Percentiles rank a stretch among this genome's conserved stretches.
Conservation (phyloP, 1,284 basidiomycete species). For the Fomes fomentarius region DNA sequence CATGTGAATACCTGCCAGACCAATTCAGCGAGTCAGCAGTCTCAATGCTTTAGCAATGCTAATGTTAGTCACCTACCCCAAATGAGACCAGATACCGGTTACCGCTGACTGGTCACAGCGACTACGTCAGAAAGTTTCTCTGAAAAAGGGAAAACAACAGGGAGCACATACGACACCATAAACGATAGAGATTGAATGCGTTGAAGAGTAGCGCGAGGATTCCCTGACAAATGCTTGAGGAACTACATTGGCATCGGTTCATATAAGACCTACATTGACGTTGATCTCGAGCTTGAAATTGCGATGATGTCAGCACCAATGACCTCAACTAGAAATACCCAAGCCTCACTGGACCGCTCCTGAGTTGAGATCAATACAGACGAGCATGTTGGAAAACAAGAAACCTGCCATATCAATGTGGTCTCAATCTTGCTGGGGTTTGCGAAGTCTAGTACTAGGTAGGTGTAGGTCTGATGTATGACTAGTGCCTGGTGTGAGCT, state of each 20-base stretch:
- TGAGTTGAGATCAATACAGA: neutral
- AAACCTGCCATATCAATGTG: neutral
- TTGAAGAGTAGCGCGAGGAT: slow-evolving; percentile 3
- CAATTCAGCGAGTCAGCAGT: no score
- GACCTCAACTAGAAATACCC: no score
- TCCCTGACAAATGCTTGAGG: neutral
- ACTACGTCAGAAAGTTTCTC: no score
- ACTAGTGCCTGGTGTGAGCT: slow-evolving; percentile 3
- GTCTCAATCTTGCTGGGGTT: neutral
- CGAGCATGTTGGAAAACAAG: no score
- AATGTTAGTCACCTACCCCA: neutral
- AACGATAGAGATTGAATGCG: neutral
- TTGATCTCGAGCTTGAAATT: neutral
- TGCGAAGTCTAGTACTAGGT: slow-evolving; percentile 1
- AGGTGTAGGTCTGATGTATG: slow-evolving; percentile 3
- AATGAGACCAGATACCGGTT: neutral
- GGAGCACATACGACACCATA: neutral
- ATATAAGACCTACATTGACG: neutral
- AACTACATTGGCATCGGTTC: neutral
- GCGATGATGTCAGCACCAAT: neutral
- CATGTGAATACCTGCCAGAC: neutral
- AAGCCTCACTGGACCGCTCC: slow-evolving; percentile 10
- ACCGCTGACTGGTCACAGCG: neutral
- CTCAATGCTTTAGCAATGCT: no score
- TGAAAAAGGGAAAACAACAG: no score